A percentile compares a stretch with the other conserved stretches of the same genome.
phyloP scores from a whole-genome alignment of 2,329 filamentous ascomycete species.

The Neonectria magnoliae region DNA sequence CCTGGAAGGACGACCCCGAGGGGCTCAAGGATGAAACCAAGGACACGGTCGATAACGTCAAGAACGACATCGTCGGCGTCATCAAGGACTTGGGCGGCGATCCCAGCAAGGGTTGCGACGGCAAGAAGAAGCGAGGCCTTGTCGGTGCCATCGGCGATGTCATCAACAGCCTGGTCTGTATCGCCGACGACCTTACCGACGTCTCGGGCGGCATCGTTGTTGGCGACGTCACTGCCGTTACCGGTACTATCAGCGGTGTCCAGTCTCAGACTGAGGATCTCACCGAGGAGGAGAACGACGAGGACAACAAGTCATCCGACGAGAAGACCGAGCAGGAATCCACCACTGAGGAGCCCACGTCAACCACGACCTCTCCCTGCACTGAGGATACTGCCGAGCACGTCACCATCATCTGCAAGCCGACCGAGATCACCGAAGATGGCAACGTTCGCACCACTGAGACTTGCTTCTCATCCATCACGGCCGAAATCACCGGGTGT shows the following conservation, averaged over 20 bases:
- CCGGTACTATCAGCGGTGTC: constrained; percentile 4
- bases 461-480: constrained; percentile 22
- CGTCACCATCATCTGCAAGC: constrained; percentile 25
- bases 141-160: constrained; percentile 23
- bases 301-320: constrained; percentile 22
- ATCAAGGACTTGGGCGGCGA: constrained; percentile 27
- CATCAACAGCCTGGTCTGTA: constrained; percentile 30
- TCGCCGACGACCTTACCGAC: constrained; percentile 23
- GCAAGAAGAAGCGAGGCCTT: constrained; percentile 28
- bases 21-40: constrained; percentile 30
- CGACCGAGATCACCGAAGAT: constrained; percentile 15
- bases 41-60: constrained; percentile 25
- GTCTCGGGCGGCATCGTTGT: constrained; percentile 17
- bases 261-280: constrained; percentile 25
- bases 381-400: constrained; percentile 25
- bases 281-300: constrained; percentile 25
- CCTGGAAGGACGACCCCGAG: constrained; percentile 25
- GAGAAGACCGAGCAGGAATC: constrained; percentile 20
- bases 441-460: constrained; percentile 11
- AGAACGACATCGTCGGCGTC: constrained; percentile 15
- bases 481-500: constrained; percentile 18
- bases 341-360: constrained; percentile 15
- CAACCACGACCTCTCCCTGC: constrained; percentile 24
- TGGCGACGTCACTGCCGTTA: constrained; percentile 26
- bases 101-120: constrained; percentile 18